Evolutionary conservation across 768 basidiomycete species (phyloP).

Genomic region (Boletus sp.): DNA sequence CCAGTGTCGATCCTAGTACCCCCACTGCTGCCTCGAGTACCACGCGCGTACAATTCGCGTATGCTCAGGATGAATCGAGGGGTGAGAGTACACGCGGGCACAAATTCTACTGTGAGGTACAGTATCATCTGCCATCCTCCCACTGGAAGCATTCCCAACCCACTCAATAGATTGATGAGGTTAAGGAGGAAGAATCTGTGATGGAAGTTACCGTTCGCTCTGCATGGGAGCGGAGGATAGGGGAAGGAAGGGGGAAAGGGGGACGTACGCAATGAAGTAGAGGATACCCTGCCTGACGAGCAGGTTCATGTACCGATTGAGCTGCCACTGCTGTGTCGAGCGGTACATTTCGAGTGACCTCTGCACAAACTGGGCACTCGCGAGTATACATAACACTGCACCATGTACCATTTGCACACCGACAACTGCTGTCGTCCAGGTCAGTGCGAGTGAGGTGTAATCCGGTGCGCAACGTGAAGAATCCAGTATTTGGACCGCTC

Average conservation of each 20-base stretch:
- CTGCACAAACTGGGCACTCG: neutral
- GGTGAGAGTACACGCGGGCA: too few species aligned
- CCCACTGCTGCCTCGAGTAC: too few species aligned
- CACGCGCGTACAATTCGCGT: too few species aligned
- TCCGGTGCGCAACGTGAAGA: neutral
- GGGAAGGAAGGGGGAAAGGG: too few species aligned
- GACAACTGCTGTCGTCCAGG: neutral
- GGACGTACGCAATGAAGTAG: neutral
- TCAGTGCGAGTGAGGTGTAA: neutral
- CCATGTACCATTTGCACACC: neutral
- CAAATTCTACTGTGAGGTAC: too few species aligned
- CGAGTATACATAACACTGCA: neutral
- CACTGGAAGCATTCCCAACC: too few species aligned
- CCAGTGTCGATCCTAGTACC: too few species aligned
- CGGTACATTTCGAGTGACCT: neutral
- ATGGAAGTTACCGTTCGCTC: too few species aligned
- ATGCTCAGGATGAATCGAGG: too few species aligned
- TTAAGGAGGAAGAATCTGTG: neutral
- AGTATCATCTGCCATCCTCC: too few species aligned
- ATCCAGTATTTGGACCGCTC: too few species aligned
- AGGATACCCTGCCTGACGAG: neutral
- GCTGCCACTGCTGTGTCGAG: neutral
- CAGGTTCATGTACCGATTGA: neutral
- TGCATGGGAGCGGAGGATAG: neutral
- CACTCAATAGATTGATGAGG: too few species aligned